These are phyloP conservation scores for Suhomyces kunorum DNA, from an alignment of 1,139 yeast species.

Conservation along the genomic window DNA sequence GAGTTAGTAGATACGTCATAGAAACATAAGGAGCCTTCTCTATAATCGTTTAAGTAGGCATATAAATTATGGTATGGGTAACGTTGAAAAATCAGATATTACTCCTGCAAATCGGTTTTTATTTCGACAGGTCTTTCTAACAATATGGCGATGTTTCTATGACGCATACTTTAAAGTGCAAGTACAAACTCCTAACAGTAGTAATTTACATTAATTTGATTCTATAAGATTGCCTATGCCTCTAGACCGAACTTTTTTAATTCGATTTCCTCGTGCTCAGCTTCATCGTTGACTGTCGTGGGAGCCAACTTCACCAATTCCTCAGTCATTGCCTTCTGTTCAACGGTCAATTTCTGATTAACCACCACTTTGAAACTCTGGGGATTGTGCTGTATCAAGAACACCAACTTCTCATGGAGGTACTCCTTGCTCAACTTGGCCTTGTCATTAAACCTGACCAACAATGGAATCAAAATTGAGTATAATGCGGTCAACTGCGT, in stretches of 20 bases:
- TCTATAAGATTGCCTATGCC: no score
- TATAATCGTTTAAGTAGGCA: no score
- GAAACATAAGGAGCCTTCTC: no score
- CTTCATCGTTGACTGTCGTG: neutral
- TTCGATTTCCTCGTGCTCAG: constrained; percentile 23
- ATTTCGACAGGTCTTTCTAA: no score
- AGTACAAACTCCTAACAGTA: neutral
- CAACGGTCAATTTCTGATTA: constrained; percentile 32
- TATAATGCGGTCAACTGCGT: constrained; percentile 36
- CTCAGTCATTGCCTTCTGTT: constrained; percentile 44
- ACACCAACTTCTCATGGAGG: constrained; percentile 52
- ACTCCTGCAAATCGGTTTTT: no score
- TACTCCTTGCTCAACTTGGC: constrained; percentile 35
- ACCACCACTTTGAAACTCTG: constrained; percentile 57
- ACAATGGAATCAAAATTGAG: constrained; percentile 51
- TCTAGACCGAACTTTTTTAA: constrained; percentile 36
- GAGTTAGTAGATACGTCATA: no score
- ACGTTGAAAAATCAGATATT: no score
- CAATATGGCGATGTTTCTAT: no score
- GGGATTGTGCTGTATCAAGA: constrained; percentile 51
- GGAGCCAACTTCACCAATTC: constrained; percentile 33
- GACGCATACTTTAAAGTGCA: no score
- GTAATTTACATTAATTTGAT: neutral
- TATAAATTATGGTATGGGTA: no score
- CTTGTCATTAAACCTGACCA: constrained; percentile 41